Percentiles rank a stretch among this genome's conserved stretches.
phyloP scores from a whole-genome alignment of 345 rosid genomes.

The Pistacia atlantica region DNA sequence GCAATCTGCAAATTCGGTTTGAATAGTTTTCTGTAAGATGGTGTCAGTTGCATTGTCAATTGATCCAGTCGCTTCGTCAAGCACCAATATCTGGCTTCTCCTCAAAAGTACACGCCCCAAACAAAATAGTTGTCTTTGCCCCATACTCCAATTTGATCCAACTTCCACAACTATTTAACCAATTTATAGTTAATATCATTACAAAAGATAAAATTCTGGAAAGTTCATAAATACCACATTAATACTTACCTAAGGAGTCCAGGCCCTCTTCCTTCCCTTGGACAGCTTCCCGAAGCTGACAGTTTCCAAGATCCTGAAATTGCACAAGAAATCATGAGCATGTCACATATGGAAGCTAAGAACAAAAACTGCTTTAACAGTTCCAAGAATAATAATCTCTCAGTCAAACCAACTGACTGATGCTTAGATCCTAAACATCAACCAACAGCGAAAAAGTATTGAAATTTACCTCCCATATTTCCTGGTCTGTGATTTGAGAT shows the following conservation, averaged over 20 bases:
- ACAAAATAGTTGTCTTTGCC: constrained; percentile 90
- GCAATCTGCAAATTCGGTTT: constrained; percentile 55
- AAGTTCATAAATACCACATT: neutral
- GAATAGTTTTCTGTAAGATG: constrained; percentile 79
- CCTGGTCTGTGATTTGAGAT: constrained; percentile 70
- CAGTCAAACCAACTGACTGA: too few species aligned
- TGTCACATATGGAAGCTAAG: neutral
- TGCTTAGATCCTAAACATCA: neutral
- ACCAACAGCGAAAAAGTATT: neutral
- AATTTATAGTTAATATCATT: neutral
- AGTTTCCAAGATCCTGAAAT: constrained; percentile 74
- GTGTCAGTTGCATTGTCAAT: constrained; percentile 90
- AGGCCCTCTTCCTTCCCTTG: constrained; percentile 74
- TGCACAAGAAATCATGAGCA: neutral
- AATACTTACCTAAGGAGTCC: constrained; percentile 65
- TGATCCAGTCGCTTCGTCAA: constrained; percentile 96
- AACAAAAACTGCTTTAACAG: neutral
- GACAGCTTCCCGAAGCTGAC: constrained; percentile 80
- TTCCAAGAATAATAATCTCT: too few species aligned
- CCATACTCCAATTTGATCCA: constrained; percentile 98
- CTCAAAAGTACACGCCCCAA: constrained; percentile 89
- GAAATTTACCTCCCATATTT: constrained; percentile 86
- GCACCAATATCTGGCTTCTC: constrained; percentile 78
- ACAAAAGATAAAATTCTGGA: neutral
- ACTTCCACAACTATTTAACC: constrained; percentile 68